phyloP scores from a whole-genome alignment of 1,284 basidiomycete species.

The Leucoagaricus sp. region DNA sequence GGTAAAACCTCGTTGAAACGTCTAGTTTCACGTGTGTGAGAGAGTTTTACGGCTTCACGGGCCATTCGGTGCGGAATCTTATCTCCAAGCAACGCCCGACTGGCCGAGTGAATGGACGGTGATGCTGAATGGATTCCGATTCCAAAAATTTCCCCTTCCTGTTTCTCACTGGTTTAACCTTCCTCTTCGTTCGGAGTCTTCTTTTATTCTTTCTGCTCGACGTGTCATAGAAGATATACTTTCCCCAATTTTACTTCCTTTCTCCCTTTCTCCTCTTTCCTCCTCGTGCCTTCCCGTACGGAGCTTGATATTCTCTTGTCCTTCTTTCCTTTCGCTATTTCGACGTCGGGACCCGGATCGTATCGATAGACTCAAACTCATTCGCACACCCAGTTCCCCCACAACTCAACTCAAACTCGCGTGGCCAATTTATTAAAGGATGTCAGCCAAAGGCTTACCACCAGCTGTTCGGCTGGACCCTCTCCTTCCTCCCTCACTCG shows the following conservation, averaged over 20 bases:
- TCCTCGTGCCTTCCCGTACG: not conserved
- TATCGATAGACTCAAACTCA: not conserved
- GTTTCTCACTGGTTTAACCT: not conserved
- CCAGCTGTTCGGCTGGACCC: conserved; percentile 11
- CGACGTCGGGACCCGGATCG: too few species aligned
- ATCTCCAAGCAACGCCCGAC: not conserved
- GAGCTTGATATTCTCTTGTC: not conserved
- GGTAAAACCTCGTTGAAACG: not conserved
- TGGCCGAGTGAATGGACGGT: not conserved
- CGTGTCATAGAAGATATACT: not conserved
- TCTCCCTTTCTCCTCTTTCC: not conserved
- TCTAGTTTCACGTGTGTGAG: not conserved
- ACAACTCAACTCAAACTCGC: not conserved
- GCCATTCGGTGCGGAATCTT: not conserved
- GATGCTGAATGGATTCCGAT: not conserved
- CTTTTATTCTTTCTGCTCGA: not conserved
- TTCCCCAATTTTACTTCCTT: not conserved
- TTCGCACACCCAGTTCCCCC: not conserved
- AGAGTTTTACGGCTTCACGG: not conserved
- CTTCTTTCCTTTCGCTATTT: not conserved
- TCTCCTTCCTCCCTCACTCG: not conserved
- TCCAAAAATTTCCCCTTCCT: not conserved
- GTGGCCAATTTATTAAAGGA: too few species aligned
- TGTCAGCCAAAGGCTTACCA: conserved; percentile 10
- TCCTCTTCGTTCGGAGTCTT: not conserved